These are phyloP conservation scores for Massarina eburnea DNA, from an alignment of 2,329 filamentous ascomycete species.

Conservation along the genomic window DNA sequence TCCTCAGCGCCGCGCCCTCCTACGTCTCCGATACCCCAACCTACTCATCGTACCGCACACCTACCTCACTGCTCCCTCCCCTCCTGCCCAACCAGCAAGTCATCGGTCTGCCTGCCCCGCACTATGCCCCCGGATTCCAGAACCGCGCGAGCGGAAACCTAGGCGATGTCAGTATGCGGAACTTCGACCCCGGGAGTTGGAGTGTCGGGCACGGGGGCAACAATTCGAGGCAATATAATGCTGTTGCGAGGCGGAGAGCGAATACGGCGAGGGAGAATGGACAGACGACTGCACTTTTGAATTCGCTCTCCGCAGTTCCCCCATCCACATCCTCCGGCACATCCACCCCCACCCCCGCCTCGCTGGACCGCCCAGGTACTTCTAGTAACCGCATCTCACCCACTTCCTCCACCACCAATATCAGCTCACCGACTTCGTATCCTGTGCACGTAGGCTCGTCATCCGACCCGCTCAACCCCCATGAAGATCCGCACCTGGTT, in stretches of 20 bases:
- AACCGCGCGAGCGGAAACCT: slow-evolving; percentile 17
- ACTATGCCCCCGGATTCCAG: slow-evolving; percentile 31
- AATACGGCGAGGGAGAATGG: slow-evolving; percentile 28
- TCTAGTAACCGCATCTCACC: slow-evolving; percentile 1
- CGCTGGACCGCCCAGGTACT: not conserved
- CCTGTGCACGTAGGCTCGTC: slow-evolving; percentile 15
- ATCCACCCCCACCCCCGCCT: not conserved
- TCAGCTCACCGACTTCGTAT: slow-evolving; percentile 9
- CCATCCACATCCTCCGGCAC: slow-evolving; percentile 3
- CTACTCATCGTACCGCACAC: slow-evolving; percentile 57
- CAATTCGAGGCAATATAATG: slow-evolving; percentile 62
- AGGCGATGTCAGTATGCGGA: slow-evolving; percentile 17
- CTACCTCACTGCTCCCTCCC: slow-evolving; percentile 14
- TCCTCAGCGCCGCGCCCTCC: slow-evolving; percentile 68
- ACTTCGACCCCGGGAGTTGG: slow-evolving; percentile 62
- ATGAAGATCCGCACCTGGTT: slow-evolving; percentile 69
- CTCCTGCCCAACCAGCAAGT: slow-evolving; percentile 12
- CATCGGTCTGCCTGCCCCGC: slow-evolving; percentile 21
- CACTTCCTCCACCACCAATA: slow-evolving; percentile 9
- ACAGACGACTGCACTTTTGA: slow-evolving; percentile 14
- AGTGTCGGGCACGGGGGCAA: slow-evolving; percentile 58
- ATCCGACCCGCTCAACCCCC: slow-evolving; percentile 48
- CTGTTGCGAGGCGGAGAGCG: slow-evolving; percentile 64
- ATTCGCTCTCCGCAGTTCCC: slow-evolving; percentile 17
- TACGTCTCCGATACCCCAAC: slow-evolving; percentile 68